These are phyloP conservation scores for Tricholoma sp. DNA, from an alignment of 768 basidiomycete genomes.

Conservation along the genomic window DNA sequence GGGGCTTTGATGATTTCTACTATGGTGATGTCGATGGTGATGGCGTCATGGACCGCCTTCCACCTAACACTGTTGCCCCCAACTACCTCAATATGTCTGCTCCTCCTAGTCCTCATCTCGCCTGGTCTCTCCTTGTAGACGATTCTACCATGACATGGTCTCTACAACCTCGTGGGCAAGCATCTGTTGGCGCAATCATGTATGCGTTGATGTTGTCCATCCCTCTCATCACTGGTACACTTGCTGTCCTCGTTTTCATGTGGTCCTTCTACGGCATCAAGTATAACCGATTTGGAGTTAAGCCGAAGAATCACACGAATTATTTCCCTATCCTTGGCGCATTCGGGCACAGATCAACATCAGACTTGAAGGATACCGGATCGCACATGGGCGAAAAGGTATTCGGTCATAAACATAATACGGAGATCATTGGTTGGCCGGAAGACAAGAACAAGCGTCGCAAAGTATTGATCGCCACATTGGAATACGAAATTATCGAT, in stretches of 20 bases:
- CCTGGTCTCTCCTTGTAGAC: conserved; percentile 81
- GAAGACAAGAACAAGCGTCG: conserved; percentile 88
- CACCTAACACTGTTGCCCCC: conserved; percentile 79
- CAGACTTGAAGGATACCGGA: conserved; percentile 61
- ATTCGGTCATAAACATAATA: conserved; percentile 55
- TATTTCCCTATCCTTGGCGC: conserved; percentile 87
- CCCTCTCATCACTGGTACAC: conserved; percentile 77
- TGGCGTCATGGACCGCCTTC: conserved; percentile 83
- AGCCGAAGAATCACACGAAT: conserved; percentile 61
- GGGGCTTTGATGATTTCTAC: conserved; percentile 86
- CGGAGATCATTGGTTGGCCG: conserved; percentile 94
- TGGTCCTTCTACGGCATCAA: conserved; percentile 96
- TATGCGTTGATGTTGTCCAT: conserved; percentile 78
- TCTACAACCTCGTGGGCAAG: conserved; percentile 76
- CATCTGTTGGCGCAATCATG: conserved; percentile 79
- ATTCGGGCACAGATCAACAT: conserved; percentile 57
- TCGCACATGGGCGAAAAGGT: conserved; percentile 66
- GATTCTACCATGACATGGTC: conserved; percentile 75
- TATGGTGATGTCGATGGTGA: conserved; percentile 89
- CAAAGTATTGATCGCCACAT: conserved; percentile 85
- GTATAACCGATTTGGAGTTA: conserved; percentile 87
- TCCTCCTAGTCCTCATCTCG: conserved; percentile 81
- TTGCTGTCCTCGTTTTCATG: conserved; percentile 86
- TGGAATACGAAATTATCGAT: conserved; percentile 95
- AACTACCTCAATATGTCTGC: conserved; percentile 92